Conservation (phyloP, 2,329 filamentous ascomycete genomes). For the Colletotrichum siamense region DNA sequence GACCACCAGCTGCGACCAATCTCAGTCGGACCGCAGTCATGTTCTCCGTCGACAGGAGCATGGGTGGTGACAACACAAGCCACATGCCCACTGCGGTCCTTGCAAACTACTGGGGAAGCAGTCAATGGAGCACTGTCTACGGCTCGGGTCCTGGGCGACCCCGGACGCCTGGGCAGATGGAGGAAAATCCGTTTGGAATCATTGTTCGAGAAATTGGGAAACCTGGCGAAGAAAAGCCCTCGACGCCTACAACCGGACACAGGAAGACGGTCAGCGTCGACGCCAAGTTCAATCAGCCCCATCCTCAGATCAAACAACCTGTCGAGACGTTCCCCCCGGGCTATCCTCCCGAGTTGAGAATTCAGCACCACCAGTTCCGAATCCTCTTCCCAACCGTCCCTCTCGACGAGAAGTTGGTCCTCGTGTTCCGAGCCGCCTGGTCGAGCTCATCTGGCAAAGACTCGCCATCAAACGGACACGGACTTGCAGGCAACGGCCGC, state of each 20-base stretch:
- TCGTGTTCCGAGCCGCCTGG: conserved; percentile 95
- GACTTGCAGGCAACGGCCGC: conserved; percentile 72
- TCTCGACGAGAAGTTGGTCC: conserved; percentile 79
- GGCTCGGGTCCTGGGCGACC: conserved; percentile 26
- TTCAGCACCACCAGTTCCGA: conserved; percentile 92
- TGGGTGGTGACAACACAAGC: conserved; percentile 69
- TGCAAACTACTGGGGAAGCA: conserved; percentile 93
- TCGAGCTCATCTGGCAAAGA: conserved; percentile 53
- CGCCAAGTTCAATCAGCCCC: conserved; percentile 32
- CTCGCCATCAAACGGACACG: conserved; percentile 40
- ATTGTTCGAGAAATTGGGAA: conserved; percentile 40
- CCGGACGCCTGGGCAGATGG: conserved; percentile 22
- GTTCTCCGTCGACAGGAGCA: conserved; percentile 76
- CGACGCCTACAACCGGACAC: conserved; percentile 30
- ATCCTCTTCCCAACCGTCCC: conserved; percentile 86
- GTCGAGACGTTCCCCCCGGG: conserved; percentile 69
- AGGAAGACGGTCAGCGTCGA: conserved; percentile 52
- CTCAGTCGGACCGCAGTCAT: conserved; percentile 86
- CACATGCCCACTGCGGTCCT: conserved; percentile 84
- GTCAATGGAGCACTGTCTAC: conserved; percentile 67
- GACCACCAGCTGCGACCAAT: conserved; percentile 82
- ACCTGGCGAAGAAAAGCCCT: conserved; percentile 27
- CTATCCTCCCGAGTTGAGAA: conserved; percentile 82
- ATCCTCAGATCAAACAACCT: conserved; percentile 32
- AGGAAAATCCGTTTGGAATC: conserved; percentile 47